Conservation (phyloP, 2,329 filamentous ascomycete genomes). For the Chaetothyriales sp. region DNA sequence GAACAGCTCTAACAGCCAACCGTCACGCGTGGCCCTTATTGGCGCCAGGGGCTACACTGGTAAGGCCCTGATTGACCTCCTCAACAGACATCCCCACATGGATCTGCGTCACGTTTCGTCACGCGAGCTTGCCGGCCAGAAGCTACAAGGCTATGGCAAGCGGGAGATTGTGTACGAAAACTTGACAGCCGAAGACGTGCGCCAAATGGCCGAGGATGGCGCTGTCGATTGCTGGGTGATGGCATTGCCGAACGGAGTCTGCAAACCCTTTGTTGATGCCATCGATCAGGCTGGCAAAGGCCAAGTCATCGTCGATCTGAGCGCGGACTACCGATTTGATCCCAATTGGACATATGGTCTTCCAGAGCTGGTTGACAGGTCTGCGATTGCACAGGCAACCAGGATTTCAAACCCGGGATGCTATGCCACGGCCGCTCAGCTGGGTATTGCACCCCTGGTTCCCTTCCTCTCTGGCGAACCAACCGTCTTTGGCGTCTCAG, state of each 20-base stretch:
- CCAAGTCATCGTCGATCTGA: conserved; percentile 79
- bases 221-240: conserved; percentile 95
- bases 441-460: conserved; percentile 71
- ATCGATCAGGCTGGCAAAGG: conserved; percentile 54
- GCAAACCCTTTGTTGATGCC: conserved; percentile 84
- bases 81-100: conserved; percentile 79
- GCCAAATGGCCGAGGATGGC: conserved; percentile 65
- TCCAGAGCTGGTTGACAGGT: conserved; percentile 66
- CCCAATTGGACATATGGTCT: conserved; percentile 75
- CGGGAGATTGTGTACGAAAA: conserved; percentile 86
- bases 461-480: conserved; percentile 64
- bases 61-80: conserved; percentile 70
- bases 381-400: conserved; percentile 59
- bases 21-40: conserved; percentile 70
- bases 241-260: conserved; percentile 89
- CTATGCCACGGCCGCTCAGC: conserved; percentile 83
- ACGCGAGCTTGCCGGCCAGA: conserved; percentile 74
- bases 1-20: conserved; percentile 67
- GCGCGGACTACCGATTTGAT: conserved; percentile 92
- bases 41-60: conserved; percentile 90
- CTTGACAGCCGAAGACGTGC: conserved; percentile 70
- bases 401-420: conserved; percentile 89
- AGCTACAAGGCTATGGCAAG: conserved; percentile 81
- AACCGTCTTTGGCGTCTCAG: conserved; percentile 76
- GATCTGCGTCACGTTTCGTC: conserved; percentile 86